Conservation (phyloP, 1,284 basidiomycete genomes). For the Apiotrichum porosum region DNA sequence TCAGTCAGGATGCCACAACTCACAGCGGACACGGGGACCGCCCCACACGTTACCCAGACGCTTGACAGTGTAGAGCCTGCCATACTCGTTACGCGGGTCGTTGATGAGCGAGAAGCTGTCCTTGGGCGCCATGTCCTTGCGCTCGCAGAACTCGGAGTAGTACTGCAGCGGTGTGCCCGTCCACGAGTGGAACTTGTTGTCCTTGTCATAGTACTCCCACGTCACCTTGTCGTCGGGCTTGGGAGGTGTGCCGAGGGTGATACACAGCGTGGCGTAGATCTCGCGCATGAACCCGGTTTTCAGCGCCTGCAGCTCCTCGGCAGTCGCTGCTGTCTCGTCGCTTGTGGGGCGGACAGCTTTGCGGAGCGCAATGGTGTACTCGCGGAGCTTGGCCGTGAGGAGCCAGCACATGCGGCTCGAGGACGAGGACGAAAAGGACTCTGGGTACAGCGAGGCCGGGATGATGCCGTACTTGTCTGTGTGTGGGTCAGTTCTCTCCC, state of each 20-base stretch:
- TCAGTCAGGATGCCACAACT: constrained; percentile 28
- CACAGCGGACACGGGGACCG: constrained; percentile 73
- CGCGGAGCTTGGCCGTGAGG: constrained; percentile 83
- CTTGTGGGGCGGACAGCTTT: too few relatives aligned
- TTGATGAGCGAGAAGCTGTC: constrained; percentile 89
- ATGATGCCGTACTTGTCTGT: constrained; percentile 76
- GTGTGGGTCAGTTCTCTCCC: too few relatives aligned
- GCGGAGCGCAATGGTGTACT: too few relatives aligned
- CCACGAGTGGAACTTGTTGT: constrained; percentile 69
- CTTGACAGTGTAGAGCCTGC: constrained; percentile 85
- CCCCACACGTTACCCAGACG: constrained; percentile 89
- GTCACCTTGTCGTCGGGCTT: constrained; percentile 64
- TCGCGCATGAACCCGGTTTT: constrained; percentile 81
- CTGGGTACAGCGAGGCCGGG: constrained; percentile 76
- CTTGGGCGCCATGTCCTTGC: constrained; percentile 41
- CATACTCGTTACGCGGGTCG: constrained; percentile 80
- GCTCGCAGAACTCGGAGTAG: constrained; percentile 52
- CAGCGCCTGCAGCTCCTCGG: constrained; percentile 50
- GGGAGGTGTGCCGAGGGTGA: constrained; percentile 79
- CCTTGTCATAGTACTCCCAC: constrained; percentile 84
- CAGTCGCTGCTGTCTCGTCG: too few relatives aligned
- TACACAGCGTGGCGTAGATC: constrained; percentile 78
- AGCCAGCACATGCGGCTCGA: constrained; percentile 70
- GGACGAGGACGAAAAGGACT: constrained; percentile 74
- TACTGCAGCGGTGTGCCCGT: constrained; percentile 75